These are phyloP conservation scores for Annulohypoxylon bovei DNA, from an alignment of 495 filamentous ascomycete genomes.

Conservation along the genomic window DNA sequence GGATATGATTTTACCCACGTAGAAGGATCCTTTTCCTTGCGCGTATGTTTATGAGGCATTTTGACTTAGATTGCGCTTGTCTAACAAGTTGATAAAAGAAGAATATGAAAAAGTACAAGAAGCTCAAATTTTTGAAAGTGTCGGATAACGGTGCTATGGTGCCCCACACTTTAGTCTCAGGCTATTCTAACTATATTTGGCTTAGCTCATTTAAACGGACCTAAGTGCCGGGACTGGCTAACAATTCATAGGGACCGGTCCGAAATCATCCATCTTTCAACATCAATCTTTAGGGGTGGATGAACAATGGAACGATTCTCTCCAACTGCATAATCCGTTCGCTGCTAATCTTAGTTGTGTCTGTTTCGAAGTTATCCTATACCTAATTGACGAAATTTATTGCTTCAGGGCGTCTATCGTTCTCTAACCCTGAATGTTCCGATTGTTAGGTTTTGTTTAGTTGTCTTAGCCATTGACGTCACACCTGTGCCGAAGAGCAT, in stretches of 20 bases:
- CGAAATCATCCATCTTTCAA: not conserved
- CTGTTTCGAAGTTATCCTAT: not conserved
- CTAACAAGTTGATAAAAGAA: not conserved
- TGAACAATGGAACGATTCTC: not conserved
- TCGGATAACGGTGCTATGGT: not conserved
- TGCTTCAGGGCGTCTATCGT: too few species aligned
- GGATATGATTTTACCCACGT: conserved; percentile 42
- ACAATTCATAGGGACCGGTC: not conserved
- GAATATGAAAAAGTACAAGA: not conserved
- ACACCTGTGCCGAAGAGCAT: not conserved
- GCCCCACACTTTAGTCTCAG: conserved; percentile 16
- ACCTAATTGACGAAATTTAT: not conserved
- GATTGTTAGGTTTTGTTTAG: not conserved
- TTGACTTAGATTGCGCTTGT: conserved; percentile 4
- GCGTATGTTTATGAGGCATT: conserved; percentile 91
- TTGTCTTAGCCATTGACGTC: conserved; percentile 5
- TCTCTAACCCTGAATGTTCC: not conserved
- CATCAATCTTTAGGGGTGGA: not conserved
- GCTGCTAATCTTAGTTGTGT: not conserved
- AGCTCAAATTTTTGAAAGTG: conserved; percentile 9
- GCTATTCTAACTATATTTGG: not conserved
- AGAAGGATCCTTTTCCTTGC: conserved; percentile 61
- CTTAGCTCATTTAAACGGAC: not conserved
- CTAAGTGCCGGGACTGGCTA: not conserved
- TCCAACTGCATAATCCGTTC: not conserved